Percentiles rank a stretch among this genome's conserved stretches.
Conservation (phyloP, 106 monocot genomes). For the Allium sativum region DNA sequence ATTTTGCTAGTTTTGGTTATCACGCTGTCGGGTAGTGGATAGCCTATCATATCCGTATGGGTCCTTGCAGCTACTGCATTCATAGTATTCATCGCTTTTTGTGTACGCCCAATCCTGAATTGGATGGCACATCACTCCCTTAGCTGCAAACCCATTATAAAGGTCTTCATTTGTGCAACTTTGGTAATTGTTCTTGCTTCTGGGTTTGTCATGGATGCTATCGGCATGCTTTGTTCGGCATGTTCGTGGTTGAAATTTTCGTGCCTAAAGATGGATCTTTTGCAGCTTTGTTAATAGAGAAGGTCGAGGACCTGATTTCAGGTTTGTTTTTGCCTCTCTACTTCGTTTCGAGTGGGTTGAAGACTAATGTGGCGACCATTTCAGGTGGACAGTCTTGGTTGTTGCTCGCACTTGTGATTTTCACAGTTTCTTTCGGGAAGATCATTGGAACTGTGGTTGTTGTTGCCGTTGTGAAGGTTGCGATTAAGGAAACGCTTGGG, state of each 20-base stretch:
- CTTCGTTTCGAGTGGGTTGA: slow-evolving; percentile 41
- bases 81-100: not conserved
- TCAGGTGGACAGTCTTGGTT: slow-evolving; percentile 22
- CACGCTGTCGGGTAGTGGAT: slow-evolving; percentile 22
- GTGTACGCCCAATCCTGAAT: slow-evolving; percentile 17
- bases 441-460: slow-evolving; percentile 21
- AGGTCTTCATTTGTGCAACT: slow-evolving; percentile 21
- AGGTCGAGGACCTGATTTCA: slow-evolving; percentile 32
- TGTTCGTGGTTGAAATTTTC: slow-evolving; percentile 24
- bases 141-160: slow-evolving; percentile 18
- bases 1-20: slow-evolving; percentile 37
- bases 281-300: slow-evolving; percentile 25
- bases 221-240: slow-evolving; percentile 41
- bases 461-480: slow-evolving; percentile 8
- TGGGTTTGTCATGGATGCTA: slow-evolving; percentile 29
- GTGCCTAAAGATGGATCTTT: slow-evolving; percentile 34
- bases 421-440: slow-evolving; percentile 27
- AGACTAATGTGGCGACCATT: slow-evolving; percentile 38
- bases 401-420: slow-evolving; percentile 27
- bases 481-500: slow-evolving; percentile 25
- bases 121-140: slow-evolving; percentile 16
- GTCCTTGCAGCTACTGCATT: slow-evolving; percentile 13
- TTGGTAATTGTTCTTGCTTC: slow-evolving; percentile 25
- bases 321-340: slow-evolving; percentile 40
- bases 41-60: slow-evolving; percentile 7